Conservation (phyloP, 2,329 filamentous ascomycete genomes). For the Colletotrichum sp. region DNA sequence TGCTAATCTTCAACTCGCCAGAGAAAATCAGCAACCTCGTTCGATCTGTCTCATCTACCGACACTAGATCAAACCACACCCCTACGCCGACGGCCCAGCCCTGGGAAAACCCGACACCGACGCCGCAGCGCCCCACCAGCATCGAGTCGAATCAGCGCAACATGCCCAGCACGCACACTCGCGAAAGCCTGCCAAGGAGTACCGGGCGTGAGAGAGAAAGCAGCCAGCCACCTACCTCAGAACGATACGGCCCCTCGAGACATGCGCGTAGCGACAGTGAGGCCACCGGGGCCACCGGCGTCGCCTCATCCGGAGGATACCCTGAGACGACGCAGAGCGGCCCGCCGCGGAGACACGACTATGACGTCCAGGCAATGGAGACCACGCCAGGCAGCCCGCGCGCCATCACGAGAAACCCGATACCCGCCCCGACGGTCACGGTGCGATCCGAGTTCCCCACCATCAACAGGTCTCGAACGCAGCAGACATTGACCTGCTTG, state of each 20-base stretch:
- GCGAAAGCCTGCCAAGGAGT: slow-evolving; percentile 43
- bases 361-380: slow-evolving; percentile 96
- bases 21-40: slow-evolving; percentile 96
- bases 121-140: slow-evolving; percentile 56
- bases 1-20: slow-evolving; percentile 42
- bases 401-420: slow-evolving; percentile 78
- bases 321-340: slow-evolving; percentile 75
- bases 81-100: slow-evolving; percentile 65
- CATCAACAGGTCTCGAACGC: slow-evolving; percentile 87
- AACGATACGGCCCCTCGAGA: slow-evolving; percentile 48
- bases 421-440: slow-evolving; percentile 89
- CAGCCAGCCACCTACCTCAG: slow-evolving; percentile 50
- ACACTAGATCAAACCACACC: slow-evolving; percentile 59
- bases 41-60: slow-evolving; percentile 75
- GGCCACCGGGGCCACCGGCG: slow-evolving; percentile 74
- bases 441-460: slow-evolving; percentile 97
- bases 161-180: slow-evolving; percentile 33
- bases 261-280: slow-evolving; percentile 83
- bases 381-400: slow-evolving; percentile 79
- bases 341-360: slow-evolving; percentile 81
- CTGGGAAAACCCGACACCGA: slow-evolving; percentile 70
- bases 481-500: slow-evolving; percentile 92
- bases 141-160: slow-evolving; percentile 44
- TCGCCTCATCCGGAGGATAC: slow-evolving; percentile 80
- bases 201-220: slow-evolving; percentile 49